Base-by-base conservation (phyloP, 768 basidiomycete species). In the Amanita phalloides region DNA sequence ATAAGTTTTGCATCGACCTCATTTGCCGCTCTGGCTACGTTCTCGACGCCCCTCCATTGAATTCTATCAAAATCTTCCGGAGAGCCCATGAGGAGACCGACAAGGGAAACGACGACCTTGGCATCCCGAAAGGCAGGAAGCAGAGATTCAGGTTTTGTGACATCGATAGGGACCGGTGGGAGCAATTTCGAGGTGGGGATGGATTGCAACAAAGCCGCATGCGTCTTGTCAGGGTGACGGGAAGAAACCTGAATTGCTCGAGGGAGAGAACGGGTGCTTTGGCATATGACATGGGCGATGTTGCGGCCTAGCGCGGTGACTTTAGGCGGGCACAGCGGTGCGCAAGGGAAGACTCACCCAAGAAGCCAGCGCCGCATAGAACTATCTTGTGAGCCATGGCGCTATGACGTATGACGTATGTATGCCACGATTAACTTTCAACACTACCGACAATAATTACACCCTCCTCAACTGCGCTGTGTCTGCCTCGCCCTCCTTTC, bases 11-110 rank as follows among this genome's bases (percentile, higher is more conserved):
- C 81, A 10, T 78, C 79, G 26, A 62, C 70, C 5, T 69, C 62
- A 53, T 69, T 72, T 0, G 81, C 77, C 2, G 73, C 72, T 35
- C 61, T 58, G 0, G 84, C 82, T 6, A 89, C 78, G 57, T 85
- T 82, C 56, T 79, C 75, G 14, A 80, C 82, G 4, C 86, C 86
- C 57, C 69, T 71, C 70, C 75, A 73, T 56, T 88, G 85, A 13
- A 84, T 71, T 8, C 67, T 67, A 47, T 84, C 74, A 57, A 86
- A 86, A 45, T 78, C 67, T 30, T 70, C 63, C 0, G 70, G 68
- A 3, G 75, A 69, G 3, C 85, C 84, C 46, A 76, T 69, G 59
- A 90, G 68, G 21, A 87, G 64, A 1, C 86, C 86, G 26, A 87
- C 85, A 32, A 89, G 72, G 14, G 84, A 87, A 1, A 87, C 68